A percentile compares a stretch with the other conserved stretches of the same genome.
These are phyloP conservation scores for Gossypium herbaceum DNA, from an alignment of 345 rosid species.

Conservation along the genomic window DNA sequence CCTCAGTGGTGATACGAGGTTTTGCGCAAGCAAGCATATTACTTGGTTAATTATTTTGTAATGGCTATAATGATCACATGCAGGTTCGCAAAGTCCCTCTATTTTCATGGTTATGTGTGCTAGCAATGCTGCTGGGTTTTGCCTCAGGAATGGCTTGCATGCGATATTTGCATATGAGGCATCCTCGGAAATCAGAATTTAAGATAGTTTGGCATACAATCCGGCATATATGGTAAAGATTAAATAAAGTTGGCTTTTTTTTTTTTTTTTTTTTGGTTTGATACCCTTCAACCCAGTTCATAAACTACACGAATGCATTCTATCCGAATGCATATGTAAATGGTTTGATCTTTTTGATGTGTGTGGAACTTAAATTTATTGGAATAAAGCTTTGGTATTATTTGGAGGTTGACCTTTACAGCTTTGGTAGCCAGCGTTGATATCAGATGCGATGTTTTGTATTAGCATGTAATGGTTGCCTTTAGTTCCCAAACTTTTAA, in stretches of 20 bases:
- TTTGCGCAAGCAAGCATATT: not conserved
- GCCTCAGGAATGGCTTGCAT: not conserved
- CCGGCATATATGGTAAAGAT: not conserved
- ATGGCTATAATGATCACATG: not conserved
- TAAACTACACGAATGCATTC: not conserved
- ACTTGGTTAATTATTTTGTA: not conserved
- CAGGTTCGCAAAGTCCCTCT: not conserved
- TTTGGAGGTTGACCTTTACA: not conserved
- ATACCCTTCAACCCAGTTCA: not conserved
- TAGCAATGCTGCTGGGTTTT: not conserved
- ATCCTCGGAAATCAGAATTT: not conserved
- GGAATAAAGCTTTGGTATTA: not conserved
- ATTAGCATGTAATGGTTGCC: not conserved
- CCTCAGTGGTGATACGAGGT: not conserved
- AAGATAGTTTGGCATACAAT: not conserved
- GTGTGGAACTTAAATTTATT: not conserved
- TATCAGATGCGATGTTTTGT: not conserved
- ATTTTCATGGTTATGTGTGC: not conserved
- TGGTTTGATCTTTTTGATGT: not conserved
- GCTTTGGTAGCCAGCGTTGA: not conserved
- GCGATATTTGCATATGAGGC: not conserved
- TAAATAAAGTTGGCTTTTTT: not conserved
- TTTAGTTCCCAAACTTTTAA: no score
- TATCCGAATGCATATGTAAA: not conserved
- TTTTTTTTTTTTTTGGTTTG: not conserved